Base-by-base conservation (phyloP, 2,329 filamentous ascomycete genomes). In the Paecilomyces fulvus region DNA sequence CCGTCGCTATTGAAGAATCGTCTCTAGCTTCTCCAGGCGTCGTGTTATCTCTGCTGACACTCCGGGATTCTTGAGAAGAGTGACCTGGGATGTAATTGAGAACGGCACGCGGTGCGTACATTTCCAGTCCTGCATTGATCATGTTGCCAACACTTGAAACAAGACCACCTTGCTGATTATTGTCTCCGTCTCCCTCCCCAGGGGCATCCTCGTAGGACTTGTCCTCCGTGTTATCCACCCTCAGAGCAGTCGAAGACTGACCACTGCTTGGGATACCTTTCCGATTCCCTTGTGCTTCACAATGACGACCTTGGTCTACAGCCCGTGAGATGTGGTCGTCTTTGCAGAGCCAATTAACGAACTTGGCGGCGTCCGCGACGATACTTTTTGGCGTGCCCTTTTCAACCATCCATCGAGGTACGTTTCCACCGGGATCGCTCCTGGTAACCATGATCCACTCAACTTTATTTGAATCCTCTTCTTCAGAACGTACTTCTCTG, bases 381-480 rank as follows among this genome's bases (percentile, higher is more conserved):
- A 96, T 94, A 33, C 89, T 89, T 10, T 81, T 84, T 0, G 91
- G 91, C 0, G 91, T 95, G 30, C 88, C 89, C 67, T 89, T 85
- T 65, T 95, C 91, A n/a, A 95, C 89, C 80, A 96, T 86, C 73
- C 94, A 95, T 12, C 89, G 82, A 1, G 91, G 91, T 17, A 96
- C 91, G 58, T 85, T 92, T 54, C 91, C 91, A 10, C 91, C 91
- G 2, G 91, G 90, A 64, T 96, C 90, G 69, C 88, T 92, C 52
- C 91, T 81, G 1, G 90, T 95, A 17, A 95, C 84, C 91, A 96
- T 96, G 59, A 94, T 82, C 91, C 91, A 96, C 70, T 96, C 91
- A 1, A 96, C 80, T 0, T 85, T 84, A 61, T 86, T 86, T 8
- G 75, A 71, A 60, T 85, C 82, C 2, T 76, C 73, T 31, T 81